Evolutionary conservation across 2,329 filamentous ascomycete species (phyloP).

Genomic region (Alternaria viburni): DNA sequence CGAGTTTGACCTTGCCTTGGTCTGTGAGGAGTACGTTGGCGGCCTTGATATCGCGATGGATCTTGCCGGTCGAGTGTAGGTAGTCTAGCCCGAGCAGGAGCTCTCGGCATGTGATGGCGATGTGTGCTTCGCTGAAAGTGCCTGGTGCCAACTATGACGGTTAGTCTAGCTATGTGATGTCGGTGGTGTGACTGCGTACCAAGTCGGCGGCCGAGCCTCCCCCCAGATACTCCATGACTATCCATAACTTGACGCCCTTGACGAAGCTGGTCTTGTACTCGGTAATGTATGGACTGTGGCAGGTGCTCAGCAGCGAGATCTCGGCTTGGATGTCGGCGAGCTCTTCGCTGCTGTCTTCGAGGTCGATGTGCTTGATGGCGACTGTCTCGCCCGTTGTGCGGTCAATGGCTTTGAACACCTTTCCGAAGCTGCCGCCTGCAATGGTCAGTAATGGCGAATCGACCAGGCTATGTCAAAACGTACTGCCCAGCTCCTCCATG

Average conservation of each 20-base stretch:
- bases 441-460: slow-evolving; percentile 17
- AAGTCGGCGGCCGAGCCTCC: slow-evolving; percentile 94
- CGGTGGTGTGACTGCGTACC: slow-evolving; percentile 58
- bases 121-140: slow-evolving; percentile 85
- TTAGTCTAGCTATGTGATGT: slow-evolving; percentile 24
- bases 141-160: slow-evolving; percentile 79
- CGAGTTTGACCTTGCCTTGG: slow-evolving; percentile 88
- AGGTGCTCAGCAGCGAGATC: slow-evolving; percentile 93
- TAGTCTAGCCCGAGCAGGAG: slow-evolving; percentile 90
- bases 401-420: slow-evolving; percentile 96
- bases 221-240: slow-evolving; percentile 97
- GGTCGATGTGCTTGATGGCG: slow-evolving; percentile 98
- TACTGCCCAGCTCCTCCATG: slow-evolving; percentile 93
- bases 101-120: slow-evolving; percentile 93
- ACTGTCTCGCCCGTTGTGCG: slow-evolving; percentile 89
- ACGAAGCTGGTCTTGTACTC: slow-evolving; percentile 97
- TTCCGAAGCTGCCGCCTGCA: slow-evolving; percentile 89
- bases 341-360: slow-evolving; percentile 98
- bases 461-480: slow-evolving; percentile 46
- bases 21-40: slow-evolving; percentile 95
- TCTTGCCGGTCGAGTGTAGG: slow-evolving; percentile 90
- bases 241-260: slow-evolving; percentile 97
- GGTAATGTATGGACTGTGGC: slow-evolving; percentile 90
- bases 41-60: slow-evolving; percentile 95
- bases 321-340: slow-evolving; percentile 98